These are phyloP conservation scores for Lactarius akahatsu DNA, from an alignment of 768 basidiomycete genomes.

Conservation along the genomic window DNA sequence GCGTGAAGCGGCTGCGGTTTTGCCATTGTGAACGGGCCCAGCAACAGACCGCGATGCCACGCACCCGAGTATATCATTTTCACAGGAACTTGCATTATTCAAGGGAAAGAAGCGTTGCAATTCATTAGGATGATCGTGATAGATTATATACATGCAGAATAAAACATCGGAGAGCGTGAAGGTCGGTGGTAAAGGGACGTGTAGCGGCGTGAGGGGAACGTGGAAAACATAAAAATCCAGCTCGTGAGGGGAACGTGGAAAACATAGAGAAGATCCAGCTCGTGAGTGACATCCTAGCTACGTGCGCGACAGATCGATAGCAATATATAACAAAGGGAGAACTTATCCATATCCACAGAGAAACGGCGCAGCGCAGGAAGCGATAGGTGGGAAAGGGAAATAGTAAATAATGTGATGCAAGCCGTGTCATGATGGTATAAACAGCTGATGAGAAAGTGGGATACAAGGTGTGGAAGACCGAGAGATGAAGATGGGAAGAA, in stretches of 20 bases:
- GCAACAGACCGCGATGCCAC: too few relatives aligned
- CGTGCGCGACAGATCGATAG: conserved; percentile 12
- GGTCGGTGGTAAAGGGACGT: background rate
- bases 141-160: conserved; percentile 1
- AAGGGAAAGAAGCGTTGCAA: background rate
- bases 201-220: conserved; percentile 8
- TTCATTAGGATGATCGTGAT: background rate
- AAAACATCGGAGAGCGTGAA: background rate
- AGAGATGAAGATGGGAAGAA: background rate
- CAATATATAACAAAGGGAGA: conserved; percentile 13
- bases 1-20: too few relatives aligned
- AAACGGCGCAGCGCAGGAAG: background rate
- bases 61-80: too few relatives aligned
- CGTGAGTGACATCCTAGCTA: conserved; percentile 16
- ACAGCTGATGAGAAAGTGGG: conserved; percentile 17
- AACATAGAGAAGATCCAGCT: conserved; percentile 7
- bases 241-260: too few relatives aligned
- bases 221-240: too few relatives aligned
- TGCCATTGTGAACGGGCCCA: too few relatives aligned
- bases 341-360: conserved; percentile 2
- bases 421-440: conserved; percentile 16
- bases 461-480: conserved; percentile 1
- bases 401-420: conserved; percentile 14
- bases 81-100: too few relatives aligned
- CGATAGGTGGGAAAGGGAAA: background rate